phyloP scores from a whole-genome alignment of 129 eudicot species.

The Escallonia rubra region DNA sequence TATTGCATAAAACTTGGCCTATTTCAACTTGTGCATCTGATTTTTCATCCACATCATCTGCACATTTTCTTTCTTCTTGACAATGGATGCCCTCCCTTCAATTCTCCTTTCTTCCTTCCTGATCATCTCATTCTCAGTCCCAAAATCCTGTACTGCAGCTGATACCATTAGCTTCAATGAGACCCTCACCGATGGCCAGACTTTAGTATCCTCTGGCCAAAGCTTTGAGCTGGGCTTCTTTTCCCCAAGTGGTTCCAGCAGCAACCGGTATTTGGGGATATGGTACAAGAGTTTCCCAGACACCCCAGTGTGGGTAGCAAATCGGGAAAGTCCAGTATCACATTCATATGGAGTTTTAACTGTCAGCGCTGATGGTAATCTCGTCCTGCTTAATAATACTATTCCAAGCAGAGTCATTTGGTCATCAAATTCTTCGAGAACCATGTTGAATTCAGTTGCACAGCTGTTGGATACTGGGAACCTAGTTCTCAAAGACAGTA shows the following conservation, averaged over 20 bases:
- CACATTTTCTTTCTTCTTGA: no score
- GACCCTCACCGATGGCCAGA: neutral
- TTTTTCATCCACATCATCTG: no score
- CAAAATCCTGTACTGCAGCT: neutral
- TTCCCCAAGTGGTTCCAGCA: neutral
- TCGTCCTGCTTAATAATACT: constrained; percentile 1
- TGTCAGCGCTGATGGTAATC: constrained; percentile 8
- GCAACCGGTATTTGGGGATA: neutral
- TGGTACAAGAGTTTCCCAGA: neutral
- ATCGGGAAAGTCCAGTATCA: constrained; percentile 1
- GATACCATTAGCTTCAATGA: neutral
- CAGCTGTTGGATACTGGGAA: constrained; percentile 3
- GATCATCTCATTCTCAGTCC: neutral
- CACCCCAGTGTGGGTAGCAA: constrained; percentile 16
- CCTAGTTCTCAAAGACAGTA: neutral
- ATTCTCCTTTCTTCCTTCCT: no score
- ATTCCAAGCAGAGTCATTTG: neutral
- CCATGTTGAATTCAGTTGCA: neutral
- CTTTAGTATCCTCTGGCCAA: neutral
- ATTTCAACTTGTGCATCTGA: no score
- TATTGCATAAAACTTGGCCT: no score
- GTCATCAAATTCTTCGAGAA: constrained; percentile 1
- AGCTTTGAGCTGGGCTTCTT: neutral
- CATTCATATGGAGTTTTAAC: neutral
- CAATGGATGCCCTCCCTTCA: no score